Conservation (phyloP, 148 eudicot species). For the Rhododendron vialii region DNA sequence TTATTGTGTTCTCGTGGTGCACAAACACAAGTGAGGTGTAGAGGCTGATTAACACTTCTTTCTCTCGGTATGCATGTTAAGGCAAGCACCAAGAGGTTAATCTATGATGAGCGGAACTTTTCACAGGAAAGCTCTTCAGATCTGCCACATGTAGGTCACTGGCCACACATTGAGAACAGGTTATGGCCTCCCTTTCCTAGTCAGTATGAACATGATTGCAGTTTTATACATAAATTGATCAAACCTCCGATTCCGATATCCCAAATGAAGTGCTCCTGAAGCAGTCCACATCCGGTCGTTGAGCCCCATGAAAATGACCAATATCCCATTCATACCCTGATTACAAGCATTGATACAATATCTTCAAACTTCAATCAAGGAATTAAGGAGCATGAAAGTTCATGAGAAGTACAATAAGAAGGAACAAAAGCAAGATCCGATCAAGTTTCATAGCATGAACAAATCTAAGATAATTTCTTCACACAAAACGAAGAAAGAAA, state of each 20-base stretch:
- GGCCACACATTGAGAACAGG: not conserved
- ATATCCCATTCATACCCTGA: slow-evolving; percentile 99
- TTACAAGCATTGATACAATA: slow-evolving; percentile 14
- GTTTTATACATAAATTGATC: not conserved
- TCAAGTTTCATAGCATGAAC: not conserved
- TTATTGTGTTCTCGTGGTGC: not conserved
- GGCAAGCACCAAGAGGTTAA: not conserved
- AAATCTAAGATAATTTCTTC: not conserved
- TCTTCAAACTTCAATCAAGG: not conserved
- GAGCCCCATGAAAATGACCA: slow-evolving; percentile 89
- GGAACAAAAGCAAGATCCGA: slow-evolving; percentile 1
- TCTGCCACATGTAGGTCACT: not conserved
- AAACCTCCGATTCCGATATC: slow-evolving; percentile 66
- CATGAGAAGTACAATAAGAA: not conserved
- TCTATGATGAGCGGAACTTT: not conserved
- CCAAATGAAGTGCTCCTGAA: slow-evolving; percentile 95
- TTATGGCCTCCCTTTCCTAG: not conserved
- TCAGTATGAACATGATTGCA: not conserved
- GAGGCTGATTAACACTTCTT: not conserved
- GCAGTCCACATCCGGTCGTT: slow-evolving; percentile 91
- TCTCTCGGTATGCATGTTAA: not conserved
- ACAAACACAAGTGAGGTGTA: not conserved
- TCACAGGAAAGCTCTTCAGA: not conserved
- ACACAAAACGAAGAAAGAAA: not conserved
- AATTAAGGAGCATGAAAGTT: not conserved